These are phyloP conservation scores for Kuraishia ogatae DNA, from an alignment of 805 yeast genomes.

Conservation along the genomic window DNA sequence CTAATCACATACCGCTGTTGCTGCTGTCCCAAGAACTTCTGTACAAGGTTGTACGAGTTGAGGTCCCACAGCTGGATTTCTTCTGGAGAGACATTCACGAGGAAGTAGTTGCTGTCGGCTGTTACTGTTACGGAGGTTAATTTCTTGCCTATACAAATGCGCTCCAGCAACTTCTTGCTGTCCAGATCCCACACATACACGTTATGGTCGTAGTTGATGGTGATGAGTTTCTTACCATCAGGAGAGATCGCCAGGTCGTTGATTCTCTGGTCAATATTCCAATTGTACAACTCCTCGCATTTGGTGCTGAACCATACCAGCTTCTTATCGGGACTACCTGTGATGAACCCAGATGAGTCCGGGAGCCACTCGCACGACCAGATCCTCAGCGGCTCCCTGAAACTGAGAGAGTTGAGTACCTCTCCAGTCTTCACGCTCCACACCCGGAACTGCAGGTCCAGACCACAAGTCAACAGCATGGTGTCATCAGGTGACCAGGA, in stretches of 20 bases:
- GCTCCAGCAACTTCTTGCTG: conserved; percentile 25
- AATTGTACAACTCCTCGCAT: conserved; percentile 18
- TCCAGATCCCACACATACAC: conserved; percentile 50
- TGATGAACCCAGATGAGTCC: conserved; percentile 41
- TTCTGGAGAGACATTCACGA: conserved; percentile 64
- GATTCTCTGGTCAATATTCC: conserved; percentile 36
- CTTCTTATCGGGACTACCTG: conserved; percentile 73
- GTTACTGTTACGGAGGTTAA: conserved; percentile 61
- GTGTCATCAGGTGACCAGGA: conserved; percentile 73
- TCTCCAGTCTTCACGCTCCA: conserved; percentile 48
- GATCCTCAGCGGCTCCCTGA: conserved; percentile 20
- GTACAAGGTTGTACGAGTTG: conserved; percentile 42
- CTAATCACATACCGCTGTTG: conserved; percentile 66
- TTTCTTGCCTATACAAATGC: conserved; percentile 42
- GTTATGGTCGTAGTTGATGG: conserved; percentile 55
- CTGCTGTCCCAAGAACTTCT: conserved; percentile 63
- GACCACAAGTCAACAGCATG: conserved; percentile 59
- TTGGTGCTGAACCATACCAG: conserved; percentile 36
- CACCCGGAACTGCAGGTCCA: conserved; percentile 60
- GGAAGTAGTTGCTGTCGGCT: conserved; percentile 37
- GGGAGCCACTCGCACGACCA: conserved; percentile 71
- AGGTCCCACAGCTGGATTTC: conserved; percentile 82
- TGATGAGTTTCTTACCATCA: conserved; percentile 52
- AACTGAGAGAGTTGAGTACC: conserved; percentile 11
- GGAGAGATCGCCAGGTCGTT: conserved; percentile 62